Evolutionary conservation across 106 monocot species (phyloP).

Genomic region (Agapanthus africanus): DNA sequence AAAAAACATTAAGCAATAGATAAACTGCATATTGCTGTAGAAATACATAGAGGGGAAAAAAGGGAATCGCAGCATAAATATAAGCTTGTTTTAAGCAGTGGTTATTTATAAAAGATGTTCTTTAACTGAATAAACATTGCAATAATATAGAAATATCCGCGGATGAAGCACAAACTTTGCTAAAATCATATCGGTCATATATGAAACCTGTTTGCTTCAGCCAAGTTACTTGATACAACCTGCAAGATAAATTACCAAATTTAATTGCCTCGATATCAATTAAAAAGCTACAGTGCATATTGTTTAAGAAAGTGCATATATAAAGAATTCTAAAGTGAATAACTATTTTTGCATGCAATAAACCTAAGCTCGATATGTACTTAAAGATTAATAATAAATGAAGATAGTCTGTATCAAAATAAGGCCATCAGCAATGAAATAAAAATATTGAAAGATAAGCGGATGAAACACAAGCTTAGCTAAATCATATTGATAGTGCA

Average conservation of each 20-base stretch:
- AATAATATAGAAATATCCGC: constrained; percentile 5
- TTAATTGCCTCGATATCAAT: neutral
- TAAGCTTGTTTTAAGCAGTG: neutral
- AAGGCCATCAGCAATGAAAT: too few relatives aligned
- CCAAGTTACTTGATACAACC: constrained; percentile 93
- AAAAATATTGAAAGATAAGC: too few relatives aligned
- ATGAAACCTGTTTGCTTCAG: constrained; percentile 58
- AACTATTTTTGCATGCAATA: too few relatives aligned
- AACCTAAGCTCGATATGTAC: too few relatives aligned
- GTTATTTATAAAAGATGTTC: neutral
- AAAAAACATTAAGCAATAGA: neutral
- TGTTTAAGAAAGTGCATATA: too few relatives aligned
- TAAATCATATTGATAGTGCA: too few relatives aligned
- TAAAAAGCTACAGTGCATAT: too few relatives aligned
- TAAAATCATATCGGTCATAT: constrained; percentile 80
- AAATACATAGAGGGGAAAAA: neutral
- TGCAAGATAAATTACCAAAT: constrained; percentile 22
- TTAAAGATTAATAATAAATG: too few relatives aligned
- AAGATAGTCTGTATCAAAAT: too few relatives aligned
- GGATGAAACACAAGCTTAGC: too few relatives aligned
- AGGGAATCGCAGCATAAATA: neutral
- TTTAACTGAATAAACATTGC: neutral
- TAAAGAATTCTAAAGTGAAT: too few relatives aligned
- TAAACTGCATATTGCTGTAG: neutral
- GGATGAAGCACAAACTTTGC: constrained; percentile 39